These are phyloP conservation scores for Lichtheimia ornata DNA, from an alignment of 371 early-diverging fungal species.

Conservation along the genomic window DNA sequence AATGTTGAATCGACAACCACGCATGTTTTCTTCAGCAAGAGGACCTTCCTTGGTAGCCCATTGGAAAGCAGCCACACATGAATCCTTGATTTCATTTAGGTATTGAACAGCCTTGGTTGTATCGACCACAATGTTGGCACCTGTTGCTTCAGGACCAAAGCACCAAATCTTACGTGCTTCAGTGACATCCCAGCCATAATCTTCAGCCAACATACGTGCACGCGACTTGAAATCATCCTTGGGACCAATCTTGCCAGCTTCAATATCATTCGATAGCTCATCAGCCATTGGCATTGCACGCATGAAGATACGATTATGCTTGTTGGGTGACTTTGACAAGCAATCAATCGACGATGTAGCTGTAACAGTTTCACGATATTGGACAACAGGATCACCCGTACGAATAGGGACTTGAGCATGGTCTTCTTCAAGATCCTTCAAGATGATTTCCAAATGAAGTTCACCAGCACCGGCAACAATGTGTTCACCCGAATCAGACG, in stretches of 20 bases:
- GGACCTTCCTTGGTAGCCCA: constrained; percentile 97
- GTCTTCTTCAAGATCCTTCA: constrained; percentile 99
- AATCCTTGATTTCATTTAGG: constrained; percentile 99
- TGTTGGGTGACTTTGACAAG: constrained; percentile 99
- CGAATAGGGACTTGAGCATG: constrained; percentile 98
- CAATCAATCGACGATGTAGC: constrained; percentile 79
- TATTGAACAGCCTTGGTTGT: constrained; percentile 98
- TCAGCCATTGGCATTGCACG: constrained; percentile 90
- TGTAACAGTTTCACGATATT: constrained; percentile 95
- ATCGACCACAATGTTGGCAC: constrained; percentile 95
- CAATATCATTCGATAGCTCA: constrained; percentile 85
- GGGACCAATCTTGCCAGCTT: constrained; percentile 84
- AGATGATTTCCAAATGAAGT: constrained; percentile 99
- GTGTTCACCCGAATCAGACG: constrained; percentile 96
- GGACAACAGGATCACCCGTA: constrained; percentile 95
- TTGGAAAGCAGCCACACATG: constrained; percentile 94
- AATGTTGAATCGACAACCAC: constrained; percentile 98
- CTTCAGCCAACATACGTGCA: constrained; percentile 92
- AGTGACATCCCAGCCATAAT: constrained; percentile 93
- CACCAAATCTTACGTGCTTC: constrained; percentile 99
- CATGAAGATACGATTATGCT: constrained; percentile 99
- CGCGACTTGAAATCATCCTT: constrained; percentile 97
- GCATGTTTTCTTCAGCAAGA: constrained; percentile 94
- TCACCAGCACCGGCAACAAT: constrained; percentile 99
- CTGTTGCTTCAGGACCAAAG: constrained; percentile 97